A percentile compares a stretch with the other conserved stretches of the same genome.
Evolutionary conservation across 352 stramenopile species (phyloP).

Genomic region (Phytophthora colocasiae): DNA sequence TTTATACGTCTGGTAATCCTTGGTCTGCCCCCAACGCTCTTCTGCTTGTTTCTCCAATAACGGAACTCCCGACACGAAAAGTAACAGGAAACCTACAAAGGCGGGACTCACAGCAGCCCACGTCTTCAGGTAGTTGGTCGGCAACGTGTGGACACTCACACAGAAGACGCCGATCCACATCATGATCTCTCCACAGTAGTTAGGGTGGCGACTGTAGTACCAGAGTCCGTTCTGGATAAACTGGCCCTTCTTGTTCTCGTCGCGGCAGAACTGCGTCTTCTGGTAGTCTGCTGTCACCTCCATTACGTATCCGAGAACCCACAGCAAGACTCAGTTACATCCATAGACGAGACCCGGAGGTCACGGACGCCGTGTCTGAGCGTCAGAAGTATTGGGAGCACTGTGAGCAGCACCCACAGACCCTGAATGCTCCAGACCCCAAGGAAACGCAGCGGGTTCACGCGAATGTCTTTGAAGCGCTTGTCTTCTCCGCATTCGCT

Average conservation of each 20-base stretch:
- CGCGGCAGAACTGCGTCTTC: slow-evolving; percentile 80
- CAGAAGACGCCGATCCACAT: slow-evolving; percentile 87
- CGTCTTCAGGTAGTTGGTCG: slow-evolving; percentile 32
- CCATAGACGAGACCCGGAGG: slow-evolving; percentile 37
- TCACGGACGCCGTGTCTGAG: slow-evolving; percentile 42
- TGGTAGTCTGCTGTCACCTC: slow-evolving; percentile 84
- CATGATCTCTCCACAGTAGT: slow-evolving; percentile 93
- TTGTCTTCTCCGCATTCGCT: slow-evolving; percentile 68
- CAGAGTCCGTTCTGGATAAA: slow-evolving; percentile 89
- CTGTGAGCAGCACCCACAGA: slow-evolving; percentile 84
- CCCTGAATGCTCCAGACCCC: slow-evolving; percentile 84
- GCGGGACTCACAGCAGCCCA: slow-evolving; percentile 62
- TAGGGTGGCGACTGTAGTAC: slow-evolving; percentile 92
- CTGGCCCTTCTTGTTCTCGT: slow-evolving; percentile 69
- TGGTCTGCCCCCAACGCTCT: slow-evolving; percentile 68
- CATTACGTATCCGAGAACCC: slow-evolving; percentile 72
- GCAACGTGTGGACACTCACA: slow-evolving; percentile 54
- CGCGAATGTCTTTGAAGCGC: slow-evolving; percentile 74
- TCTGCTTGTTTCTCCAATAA: slow-evolving; percentile 79
- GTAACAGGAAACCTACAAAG: slow-evolving; percentile 80
- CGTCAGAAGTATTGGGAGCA: slow-evolving; percentile 70
- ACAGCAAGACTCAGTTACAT: slow-evolving; percentile 56
- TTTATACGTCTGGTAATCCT: slow-evolving; percentile 87
- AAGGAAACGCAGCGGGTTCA: slow-evolving; percentile 75
- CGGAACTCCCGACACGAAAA: slow-evolving; percentile 76